Base-by-base conservation (phyloP, 1,139 yeast genomes). In the Sugiyamaella paludigena region DNA sequence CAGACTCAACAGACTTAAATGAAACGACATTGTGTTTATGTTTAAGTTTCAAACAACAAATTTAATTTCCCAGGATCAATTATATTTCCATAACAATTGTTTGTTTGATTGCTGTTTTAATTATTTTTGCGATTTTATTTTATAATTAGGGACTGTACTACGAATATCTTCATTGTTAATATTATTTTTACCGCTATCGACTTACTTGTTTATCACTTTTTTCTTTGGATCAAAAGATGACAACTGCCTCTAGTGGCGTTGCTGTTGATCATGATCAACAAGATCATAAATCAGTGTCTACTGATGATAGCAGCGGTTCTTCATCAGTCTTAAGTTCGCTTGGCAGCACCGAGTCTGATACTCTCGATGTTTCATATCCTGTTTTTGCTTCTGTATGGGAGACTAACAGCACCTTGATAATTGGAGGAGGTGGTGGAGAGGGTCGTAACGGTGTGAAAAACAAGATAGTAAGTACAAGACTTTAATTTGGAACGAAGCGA, bases 401-500 rank as follows among this genome's bases (percentile, higher is more conserved):
- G 47, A 75, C 80, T 58, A 77, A 82, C 58, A 72, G 75, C 56
- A 78, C 83, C 2, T 67, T 89, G 32, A 67, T 89, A 46, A 86
- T 85, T 28, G 81, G 89, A 5, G 98, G 98, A 37, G 98, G 98
- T 40, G 97, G 97, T 34, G 98, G 97, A 35, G 95, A 87, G 66
- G 95, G 95, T 12, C 83, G 64, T 70, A 83, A 87, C 62, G 97
- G 96, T 39, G 81, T 89, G 49, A 87, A 92, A 40, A 91, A 91
- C 67, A 88, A 86, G 65, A 73, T 91, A 58, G 64, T 61, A 50
- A 35, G 61, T 52, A 19, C 13, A n/a, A n/a, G n/a, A n/a, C n/a
- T n/a, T n/a, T n/a, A n/a, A n/a, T n/a, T n/a, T n/a, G n/a, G n/a
- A n/a, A n/a, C n/a, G n/a, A n/a, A n/a, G n/a, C n/a, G n/a, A n/a